Conservation (phyloP, 2,329 filamentous ascomycete genomes). For the Geosmithia putterillii region DNA sequence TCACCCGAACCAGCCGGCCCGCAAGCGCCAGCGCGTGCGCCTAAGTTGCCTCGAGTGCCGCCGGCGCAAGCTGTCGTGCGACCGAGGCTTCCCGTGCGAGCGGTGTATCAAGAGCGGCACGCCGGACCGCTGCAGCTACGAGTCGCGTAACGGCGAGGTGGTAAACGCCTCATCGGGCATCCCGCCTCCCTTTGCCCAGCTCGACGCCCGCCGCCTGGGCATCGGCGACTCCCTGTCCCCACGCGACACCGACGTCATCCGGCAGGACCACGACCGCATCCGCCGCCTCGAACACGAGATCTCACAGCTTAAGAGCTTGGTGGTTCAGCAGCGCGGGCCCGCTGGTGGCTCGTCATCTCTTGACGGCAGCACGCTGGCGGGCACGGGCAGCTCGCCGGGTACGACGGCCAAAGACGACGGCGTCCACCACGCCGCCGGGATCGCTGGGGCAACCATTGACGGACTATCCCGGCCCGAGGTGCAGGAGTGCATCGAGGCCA, state of each 20-base stretch:
- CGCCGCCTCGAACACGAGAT: constrained; percentile 47
- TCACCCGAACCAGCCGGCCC: constrained; percentile 21
- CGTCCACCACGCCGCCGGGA: constrained; percentile 15
- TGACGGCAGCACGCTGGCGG: constrained; percentile 38
- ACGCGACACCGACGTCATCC: constrained; percentile 21
- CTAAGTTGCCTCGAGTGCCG: constrained; percentile 50
- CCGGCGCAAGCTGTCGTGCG: constrained; percentile 48
- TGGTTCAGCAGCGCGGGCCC: constrained; percentile 21
- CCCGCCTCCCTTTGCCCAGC: constrained; percentile 26
- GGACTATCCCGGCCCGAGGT: constrained; percentile 20
- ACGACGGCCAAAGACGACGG: constrained; percentile 31
- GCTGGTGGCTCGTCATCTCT: constrained; percentile 20
- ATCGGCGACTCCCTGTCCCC: constrained; percentile 17
- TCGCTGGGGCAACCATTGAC: neutral
- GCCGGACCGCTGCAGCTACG: constrained; percentile 46
- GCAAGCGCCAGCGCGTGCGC: constrained; percentile 47
- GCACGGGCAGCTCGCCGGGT: constrained; percentile 26
- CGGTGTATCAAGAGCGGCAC: constrained; percentile 51
- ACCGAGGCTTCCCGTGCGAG: constrained; percentile 48
- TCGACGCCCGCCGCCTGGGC: constrained; percentile 25
- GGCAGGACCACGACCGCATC: constrained; percentile 44
- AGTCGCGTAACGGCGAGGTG: constrained; percentile 40
- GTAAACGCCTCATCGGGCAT: constrained; percentile 33
- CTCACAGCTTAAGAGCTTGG: constrained; percentile 39
- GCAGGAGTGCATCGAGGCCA: constrained; percentile 25